These are phyloP conservation scores for Mucor indicus DNA, from an alignment of 371 early-diverging fungal species.

Conservation along the genomic window DNA sequence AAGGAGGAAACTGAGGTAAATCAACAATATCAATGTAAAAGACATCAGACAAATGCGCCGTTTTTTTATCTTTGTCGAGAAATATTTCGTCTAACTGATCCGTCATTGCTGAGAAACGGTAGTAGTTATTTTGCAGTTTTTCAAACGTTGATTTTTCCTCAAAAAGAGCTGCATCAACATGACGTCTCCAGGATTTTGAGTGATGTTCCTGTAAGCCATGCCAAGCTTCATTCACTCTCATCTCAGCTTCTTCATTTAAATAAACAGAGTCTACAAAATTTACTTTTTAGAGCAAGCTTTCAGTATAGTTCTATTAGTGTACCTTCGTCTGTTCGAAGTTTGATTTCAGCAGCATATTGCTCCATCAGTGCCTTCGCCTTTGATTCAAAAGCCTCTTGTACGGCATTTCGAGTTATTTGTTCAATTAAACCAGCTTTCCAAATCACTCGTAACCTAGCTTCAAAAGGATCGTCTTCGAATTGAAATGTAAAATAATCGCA, in stretches of 20 bases:
- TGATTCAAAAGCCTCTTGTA: conserved; percentile 58
- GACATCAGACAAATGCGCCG: conserved; percentile 1
- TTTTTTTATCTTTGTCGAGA: conserved; percentile 10
- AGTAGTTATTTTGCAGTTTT: conserved; percentile 10
- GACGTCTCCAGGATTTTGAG: conserved; percentile 51
- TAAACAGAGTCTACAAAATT: neutral
- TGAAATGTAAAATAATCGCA: conserved; percentile 31
- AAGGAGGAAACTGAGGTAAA: conserved; percentile 35
- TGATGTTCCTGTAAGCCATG: conserved; percentile 59
- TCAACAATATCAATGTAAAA: conserved; percentile 26
- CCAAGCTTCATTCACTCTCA: conserved; percentile 51
- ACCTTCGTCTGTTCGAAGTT: too few species aligned
- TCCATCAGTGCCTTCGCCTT: conserved; percentile 43
- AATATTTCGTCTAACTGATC: conserved; percentile 13
- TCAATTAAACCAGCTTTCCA: conserved; percentile 53
- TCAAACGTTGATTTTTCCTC: conserved; percentile 25
- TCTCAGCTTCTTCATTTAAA: conserved; percentile 13
- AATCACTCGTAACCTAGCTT: conserved; percentile 44
- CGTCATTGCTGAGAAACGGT: conserved; percentile 12
- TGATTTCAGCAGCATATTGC: too few species aligned
- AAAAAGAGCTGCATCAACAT: conserved; percentile 22
- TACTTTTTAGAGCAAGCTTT: too few species aligned
- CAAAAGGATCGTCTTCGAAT: conserved; percentile 62
- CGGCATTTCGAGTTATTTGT: conserved; percentile 44
- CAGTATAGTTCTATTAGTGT: too few species aligned